Base-by-base conservation (phyloP, 805 yeast species). In the Candida sphagnicola region DNA sequence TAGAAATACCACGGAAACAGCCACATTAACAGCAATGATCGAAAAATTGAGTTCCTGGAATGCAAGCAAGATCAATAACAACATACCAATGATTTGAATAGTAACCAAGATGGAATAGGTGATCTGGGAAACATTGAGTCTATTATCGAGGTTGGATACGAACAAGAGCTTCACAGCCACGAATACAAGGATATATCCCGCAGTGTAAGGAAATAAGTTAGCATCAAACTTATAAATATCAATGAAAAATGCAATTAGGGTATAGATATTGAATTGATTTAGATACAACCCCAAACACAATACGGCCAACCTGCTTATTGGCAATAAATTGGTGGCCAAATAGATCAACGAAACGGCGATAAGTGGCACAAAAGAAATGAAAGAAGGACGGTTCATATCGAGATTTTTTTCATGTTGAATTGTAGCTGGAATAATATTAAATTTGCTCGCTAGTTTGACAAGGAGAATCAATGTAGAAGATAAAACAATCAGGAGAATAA, bases 281-380 rank as follows among this genome's bases (percentile, higher is more conserved):
- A 61, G 40, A 39, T 55, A 63, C 14, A 63, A 44, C 11, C 68
- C 64, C 29, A 64, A 45, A 18, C 40, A 48, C 17, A 61, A 33
- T 23, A 59, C 56, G 2, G 63, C 43, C 1, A 55, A 44, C 10
- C 67, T 45, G 14, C 51, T 47, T 4, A 54, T 39, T 10, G 64
- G 51, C 32, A 64, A 47, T 6, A 50, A 35, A 35, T 45, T 48
- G 4, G 59, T 47, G 2, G 65, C 45, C 24, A 47, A 33, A 40
- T 46, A 57, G 11, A 61, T 44, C 25, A 56, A 39, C 0, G 54
- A 38, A n/a, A 59, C 31, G 4, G 51, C 51, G 4, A 44, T 45
- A 23, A 53, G 37, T 32, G 51, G 35, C 28, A 39, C 29, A 5
- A 26, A 21, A 6, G 24, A 6, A 21, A 10, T 21, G 10, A 6